Base-by-base conservation (phyloP, 352 stramenopile species). In the Proteromonas lacertae region DNA sequence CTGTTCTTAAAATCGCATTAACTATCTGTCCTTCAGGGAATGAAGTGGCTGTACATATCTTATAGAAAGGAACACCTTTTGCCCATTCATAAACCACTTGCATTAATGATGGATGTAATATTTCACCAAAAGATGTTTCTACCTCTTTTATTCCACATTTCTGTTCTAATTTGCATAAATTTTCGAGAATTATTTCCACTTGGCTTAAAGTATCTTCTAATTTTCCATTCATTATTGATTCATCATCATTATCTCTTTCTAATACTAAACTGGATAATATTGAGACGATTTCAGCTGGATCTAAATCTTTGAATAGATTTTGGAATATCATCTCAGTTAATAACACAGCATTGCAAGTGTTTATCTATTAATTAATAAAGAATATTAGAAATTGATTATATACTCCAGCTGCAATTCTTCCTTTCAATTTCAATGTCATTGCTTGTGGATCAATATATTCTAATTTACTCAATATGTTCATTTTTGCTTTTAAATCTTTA, bases 311-410 rank as follows among this genome's bases (percentile, higher is more conserved):
- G 18, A 98, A 49, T 17, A 96, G 66, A 35, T 92, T 92, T 48
- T 92, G 77, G 48, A 98, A 94, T 23, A 98, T 80, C 63, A 95
- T 86, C 55, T 98, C 87, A 0, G 83, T 94, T 13, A 92, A 57
- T 40, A 96, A 70, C 7, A 96, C 56, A 40, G 92, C 81, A 42
- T 96, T 76, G 42, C 77, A 92, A 2, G 77, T 93, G 57, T 92
- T 93, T 31, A 95, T 75, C 58, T 96, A n/a, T n/a, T n/a, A n/a
- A n/a, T n/a, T n/a, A n/a, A n/a, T n/a, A n/a, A n/a, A n/a, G n/a
- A n/a, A n/a, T n/a, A n/a, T n/a, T n/a, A n/a, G n/a, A n/a, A n/a
- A n/a, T n/a, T n/a, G n/a, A n/a, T n/a, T n/a, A n/a, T n/a, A n/a
- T n/a, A n/a, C n/a, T n/a, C n/a, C 81, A 43, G 80, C 95, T 1